phyloP scores from a whole-genome alignment of 1,284 basidiomycete genomes.

The Melanopsichium pennsylvanicum region DNA sequence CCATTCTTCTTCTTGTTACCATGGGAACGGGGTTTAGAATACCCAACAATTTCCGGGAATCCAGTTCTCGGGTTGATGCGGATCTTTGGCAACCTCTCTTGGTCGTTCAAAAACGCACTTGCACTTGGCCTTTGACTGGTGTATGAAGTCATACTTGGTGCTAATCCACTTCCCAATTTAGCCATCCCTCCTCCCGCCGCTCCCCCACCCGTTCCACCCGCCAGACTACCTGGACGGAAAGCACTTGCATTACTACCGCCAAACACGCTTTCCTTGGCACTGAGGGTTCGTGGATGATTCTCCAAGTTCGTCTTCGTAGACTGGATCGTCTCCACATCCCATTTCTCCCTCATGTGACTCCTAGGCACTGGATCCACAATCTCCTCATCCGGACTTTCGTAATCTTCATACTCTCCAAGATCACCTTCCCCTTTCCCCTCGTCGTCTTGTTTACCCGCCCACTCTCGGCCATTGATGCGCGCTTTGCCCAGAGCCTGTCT shows the following conservation, averaged over 20 bases:
- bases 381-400: conserved; percentile 72
- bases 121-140: conserved; percentile 29
- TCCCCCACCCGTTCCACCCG: conserved; percentile 4
- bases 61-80: conserved; percentile 59
- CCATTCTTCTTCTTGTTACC: conserved; percentile 21
- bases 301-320: conserved; percentile 63
- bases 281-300: conserved; percentile 61
- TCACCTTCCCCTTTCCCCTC: conserved; percentile 68
- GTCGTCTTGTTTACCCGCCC: conserved; percentile 35
- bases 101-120: conserved; percentile 34
- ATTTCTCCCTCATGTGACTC: conserved; percentile 55
- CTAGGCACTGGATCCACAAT: conserved; percentile 38
- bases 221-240: conserved; percentile 28
- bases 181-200: conserved; percentile 16
- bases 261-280: conserved; percentile 50
- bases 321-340: conserved; percentile 64
- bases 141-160: conserved; percentile 37
- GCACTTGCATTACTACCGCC: conserved; percentile 35
- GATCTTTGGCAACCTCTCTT: conserved; percentile 53
- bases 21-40: conserved; percentile 30
- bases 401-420: conserved; percentile 81
- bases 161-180: conserved; percentile 37
- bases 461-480: conserved; percentile 44
- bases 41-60: conserved; percentile 56
- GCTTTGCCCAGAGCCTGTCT: conserved; percentile 56